Conservation (phyloP, 1,284 basidiomycete genomes). For the Malassezia globosa region DNA sequence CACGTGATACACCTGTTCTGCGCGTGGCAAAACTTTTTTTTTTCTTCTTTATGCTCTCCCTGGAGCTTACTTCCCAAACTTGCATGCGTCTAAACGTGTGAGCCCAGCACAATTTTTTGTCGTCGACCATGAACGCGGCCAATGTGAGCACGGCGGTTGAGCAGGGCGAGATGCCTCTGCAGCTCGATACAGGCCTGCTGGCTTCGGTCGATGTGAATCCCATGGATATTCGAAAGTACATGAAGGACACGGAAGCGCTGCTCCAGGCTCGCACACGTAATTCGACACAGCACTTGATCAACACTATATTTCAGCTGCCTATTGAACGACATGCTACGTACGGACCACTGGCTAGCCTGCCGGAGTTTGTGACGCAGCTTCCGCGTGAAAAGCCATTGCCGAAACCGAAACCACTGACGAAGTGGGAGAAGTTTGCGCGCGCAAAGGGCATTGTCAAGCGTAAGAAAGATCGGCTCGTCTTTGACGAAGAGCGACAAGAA, state of each 20-base stretch:
- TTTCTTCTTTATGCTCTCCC: no score
- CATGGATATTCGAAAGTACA: slow-evolving; percentile 65
- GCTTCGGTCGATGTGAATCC: slow-evolving; percentile 77
- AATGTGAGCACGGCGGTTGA: slow-evolving; percentile 21
- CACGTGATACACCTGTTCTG: no score
- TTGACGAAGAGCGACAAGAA: slow-evolving; percentile 87
- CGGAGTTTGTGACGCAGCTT: slow-evolving; percentile 57
- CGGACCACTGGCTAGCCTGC: slow-evolving; percentile 73
- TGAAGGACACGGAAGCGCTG: slow-evolving; percentile 63
- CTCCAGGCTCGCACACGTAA: slow-evolving; percentile 71
- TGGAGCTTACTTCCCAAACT: no score
- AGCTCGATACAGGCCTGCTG: slow-evolving; percentile 70
- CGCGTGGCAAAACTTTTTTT: no score
- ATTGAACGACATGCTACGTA: slow-evolving; percentile 60
- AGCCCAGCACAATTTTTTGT: not conserved
- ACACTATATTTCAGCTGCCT: slow-evolving; percentile 70
- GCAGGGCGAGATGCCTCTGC: slow-evolving; percentile 66
- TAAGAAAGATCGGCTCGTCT: slow-evolving; percentile 68
- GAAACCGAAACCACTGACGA: slow-evolving; percentile 80
- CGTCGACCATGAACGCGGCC: slow-evolving; percentile 11
- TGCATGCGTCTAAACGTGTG: not conserved
- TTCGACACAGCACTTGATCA: slow-evolving; percentile 70
- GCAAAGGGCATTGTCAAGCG: slow-evolving; percentile 76
- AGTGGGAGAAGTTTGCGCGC: slow-evolving; percentile 91
- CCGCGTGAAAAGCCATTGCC: slow-evolving; percentile 86